Percentiles rank a stretch among this genome's conserved stretches.
phyloP scores from a whole-genome alignment of 495 filamentous ascomycete genomes.

The Podospora fimiseda region DNA sequence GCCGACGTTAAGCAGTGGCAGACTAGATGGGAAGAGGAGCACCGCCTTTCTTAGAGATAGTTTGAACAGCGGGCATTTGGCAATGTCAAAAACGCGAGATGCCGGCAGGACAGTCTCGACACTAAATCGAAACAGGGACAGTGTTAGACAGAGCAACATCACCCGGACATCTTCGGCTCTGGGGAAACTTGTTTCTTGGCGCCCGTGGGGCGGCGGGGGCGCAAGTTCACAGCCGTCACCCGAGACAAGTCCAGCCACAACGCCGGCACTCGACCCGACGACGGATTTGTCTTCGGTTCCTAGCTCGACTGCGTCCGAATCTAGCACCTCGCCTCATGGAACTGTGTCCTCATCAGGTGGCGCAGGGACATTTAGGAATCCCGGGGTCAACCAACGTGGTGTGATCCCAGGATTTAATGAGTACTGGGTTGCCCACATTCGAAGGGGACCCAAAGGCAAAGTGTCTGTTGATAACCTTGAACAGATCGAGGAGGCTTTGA shows the following conservation, averaged over 20 bases:
- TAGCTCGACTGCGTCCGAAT: neutral
- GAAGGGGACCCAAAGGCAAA: constrained; percentile 34
- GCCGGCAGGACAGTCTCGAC: constrained; percentile 18
- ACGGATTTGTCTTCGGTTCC: constrained; percentile 4
- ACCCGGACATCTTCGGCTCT: constrained; percentile 22
- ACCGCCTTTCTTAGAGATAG: constrained; percentile 35
- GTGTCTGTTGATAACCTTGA: constrained; percentile 37
- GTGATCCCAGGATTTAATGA: constrained; percentile 45
- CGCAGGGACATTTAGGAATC: constrained; percentile 27
- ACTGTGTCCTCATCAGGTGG: constrained; percentile 15
- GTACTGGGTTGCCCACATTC: constrained; percentile 33
- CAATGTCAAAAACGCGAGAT: constrained; percentile 11
- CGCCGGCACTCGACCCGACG: constrained; percentile 7
- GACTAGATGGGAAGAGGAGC: constrained; percentile 28
- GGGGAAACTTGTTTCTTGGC: constrained; percentile 39
- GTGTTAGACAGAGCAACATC: neutral
- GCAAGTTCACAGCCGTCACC: constrained; percentile 10
- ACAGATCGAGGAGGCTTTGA: constrained; percentile 33
- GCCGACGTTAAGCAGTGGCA: constrained; percentile 31
- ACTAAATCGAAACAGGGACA: constrained; percentile 1
- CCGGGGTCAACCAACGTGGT: constrained; percentile 51
- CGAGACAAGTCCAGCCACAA: constrained; percentile 9
- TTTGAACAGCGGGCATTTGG: constrained; percentile 26
- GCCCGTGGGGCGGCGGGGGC: constrained; percentile 34
- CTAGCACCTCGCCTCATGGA: constrained; percentile 13